These are phyloP conservation scores for Rhodotorula kratochvilovae DNA, from an alignment of 768 basidiomycete genomes.

Conservation along the genomic window DNA sequence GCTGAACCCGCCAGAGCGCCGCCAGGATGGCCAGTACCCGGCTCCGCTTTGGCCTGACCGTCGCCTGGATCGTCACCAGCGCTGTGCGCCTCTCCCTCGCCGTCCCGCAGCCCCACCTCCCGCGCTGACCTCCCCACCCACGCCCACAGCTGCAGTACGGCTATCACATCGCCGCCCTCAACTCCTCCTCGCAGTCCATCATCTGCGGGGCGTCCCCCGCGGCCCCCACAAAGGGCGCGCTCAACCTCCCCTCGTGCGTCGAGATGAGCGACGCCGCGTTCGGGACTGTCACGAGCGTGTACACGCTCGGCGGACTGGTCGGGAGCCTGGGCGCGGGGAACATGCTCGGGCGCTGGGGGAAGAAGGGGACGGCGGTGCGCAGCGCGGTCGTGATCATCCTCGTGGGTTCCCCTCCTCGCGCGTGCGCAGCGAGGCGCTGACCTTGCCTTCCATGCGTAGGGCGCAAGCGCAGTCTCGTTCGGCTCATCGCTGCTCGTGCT, in stretches of 20 bases:
- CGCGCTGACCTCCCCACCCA: background rate
- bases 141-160: constrained; percentile 61
- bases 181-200: constrained; percentile 65
- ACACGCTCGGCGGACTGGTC: constrained; percentile 78
- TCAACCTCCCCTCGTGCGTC: constrained; percentile 67
- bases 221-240: background rate
- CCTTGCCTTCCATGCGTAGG: constrained; percentile 43
- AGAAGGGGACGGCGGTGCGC: constrained; percentile 61
- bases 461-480: constrained; percentile 64
- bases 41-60: background rate
- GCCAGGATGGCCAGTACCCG: background rate
- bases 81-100: constrained; percentile 10
- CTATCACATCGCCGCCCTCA: constrained; percentile 87
- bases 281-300: constrained; percentile 75
- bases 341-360: constrained; percentile 66
- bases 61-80: constrained; percentile 19
- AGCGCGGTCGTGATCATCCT: constrained; percentile 58
- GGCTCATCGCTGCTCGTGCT: constrained; percentile 58
- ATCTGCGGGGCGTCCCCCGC: background rate
- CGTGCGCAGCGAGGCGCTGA: too few relatives aligned
- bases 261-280: constrained; percentile 71
- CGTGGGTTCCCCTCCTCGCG: constrained; percentile 5
- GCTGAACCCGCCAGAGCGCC: background rate
- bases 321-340: constrained; percentile 68
- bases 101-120: background rate